Base-by-base conservation (phyloP, 2,329 filamentous ascomycete species). In the Diaporthe sp. region DNA sequence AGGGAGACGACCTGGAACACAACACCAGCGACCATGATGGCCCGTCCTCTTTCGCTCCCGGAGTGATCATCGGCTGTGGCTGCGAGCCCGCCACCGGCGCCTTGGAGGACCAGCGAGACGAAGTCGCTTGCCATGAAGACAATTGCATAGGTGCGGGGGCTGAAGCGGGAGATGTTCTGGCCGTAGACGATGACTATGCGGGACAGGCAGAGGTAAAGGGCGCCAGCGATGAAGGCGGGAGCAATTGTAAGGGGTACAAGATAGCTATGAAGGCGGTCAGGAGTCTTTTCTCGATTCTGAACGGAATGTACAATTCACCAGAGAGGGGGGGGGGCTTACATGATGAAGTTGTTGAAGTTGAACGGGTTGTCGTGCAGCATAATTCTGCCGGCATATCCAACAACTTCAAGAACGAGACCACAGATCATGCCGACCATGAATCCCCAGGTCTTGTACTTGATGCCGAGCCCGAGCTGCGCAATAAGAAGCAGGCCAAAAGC, bases 91-190 rank as follows among this genome's bases (percentile, higher is more conserved):
- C 62, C 62, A 13, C 62, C 62, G 13, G 62, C 6, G 62, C 62
- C 62, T 68, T 68, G 62, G n/a, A 68, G 62, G 22, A 68, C 42
- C 12, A 68, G 62, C n/a, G 62, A 68, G 22, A 68, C 28, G 42
- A 68, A 68, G 62, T 68, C 62, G 39, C 62, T 68, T 68, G 62
- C 49, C 62, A 68, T 68, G 62, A 68, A 68, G 4, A n/a, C 22
- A 3, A 68, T 68, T 17, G 62, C 42, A 15, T 68, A 68, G 39
- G 62, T 31, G n/a, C 62, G 62, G 17, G 53, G 57, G 28, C 49
- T 73, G 31, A 22, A 61, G 34, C 58, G 58, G 37, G 34, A 61
- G 58, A 61, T 42, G 34, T 42, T 7, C 34, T 39, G 58, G 34
- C 58, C 58, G 3, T 61, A 25, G 37, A 42, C 58, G 12, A 61